Evolutionary conservation across 106 monocot species (phyloP), one percentile per base, ranked within the genome.

Genomic region (Xerophyta viscosa): DNA sequence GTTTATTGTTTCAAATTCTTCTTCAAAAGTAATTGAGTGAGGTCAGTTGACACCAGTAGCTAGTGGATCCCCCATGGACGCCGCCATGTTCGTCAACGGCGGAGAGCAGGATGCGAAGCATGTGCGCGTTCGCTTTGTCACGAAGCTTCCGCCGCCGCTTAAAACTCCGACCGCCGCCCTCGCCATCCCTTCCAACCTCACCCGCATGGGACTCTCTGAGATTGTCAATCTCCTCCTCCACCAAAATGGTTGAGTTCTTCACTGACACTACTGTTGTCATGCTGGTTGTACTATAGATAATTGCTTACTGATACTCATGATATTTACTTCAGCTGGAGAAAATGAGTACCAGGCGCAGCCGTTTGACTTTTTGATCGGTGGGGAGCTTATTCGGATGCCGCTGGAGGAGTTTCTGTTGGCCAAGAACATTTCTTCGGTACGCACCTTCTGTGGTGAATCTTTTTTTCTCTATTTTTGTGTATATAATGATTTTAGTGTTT

Each of bases 191-290:
- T 65, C 81, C 18, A 51, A 84, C 47, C 78, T 88, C 64, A 78
- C 78, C 47, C 75, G 94, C 20, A 76, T 96, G 77, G 84, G 84
- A 7, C 94, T 96, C 37, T 96, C 88, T 23, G 94, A 96, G 69
- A 84, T 96, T 53, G 73, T 96, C 41, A 96, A 96, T 51, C 54
- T 50, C 26, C 63, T 96, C 17, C 77, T 96, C 31, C 45, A 66
- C 26, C 14, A 14, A 44, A 9, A n/a, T n/a, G n/a, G n/a, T n/a
- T n/a, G n/a, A n/a, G n/a, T n/a, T n/a, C n/a, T n/a, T n/a, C n/a
- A n/a, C n/a, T n/a, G n/a, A n/a, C 6, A 39, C 6, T 15, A 39
- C 15, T 10, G 7, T 39, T 39, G 10, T 39, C 6, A 15, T 7
- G 6, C 10, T 36, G 39, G 6, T 39, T 39, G 10, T 39, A 15